Base-by-base conservation (phyloP, 345 rosid species). In the Limnanthes douglasii region DNA sequence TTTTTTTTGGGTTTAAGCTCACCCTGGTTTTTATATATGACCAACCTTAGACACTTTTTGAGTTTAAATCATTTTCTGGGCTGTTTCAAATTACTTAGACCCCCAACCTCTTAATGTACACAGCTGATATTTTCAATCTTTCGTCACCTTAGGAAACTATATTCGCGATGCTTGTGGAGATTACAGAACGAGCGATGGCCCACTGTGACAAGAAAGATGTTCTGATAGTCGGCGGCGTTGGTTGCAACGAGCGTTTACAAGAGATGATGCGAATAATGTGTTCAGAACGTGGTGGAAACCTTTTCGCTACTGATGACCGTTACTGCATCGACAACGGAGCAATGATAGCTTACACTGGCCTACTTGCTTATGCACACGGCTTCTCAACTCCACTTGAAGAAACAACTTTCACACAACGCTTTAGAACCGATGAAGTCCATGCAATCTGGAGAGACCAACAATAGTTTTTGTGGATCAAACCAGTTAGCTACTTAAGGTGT, bases 191-290 rank as follows among this genome's bases (percentile, higher is more conserved):
- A 21, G 96, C 98, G 3, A 90, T 90, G 98, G 98, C 98, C 0
- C 96, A 90, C 54, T 84, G 98, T 8, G 98, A 90, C 59, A 72
- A 58, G 64, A 84, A 69, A 47, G 96, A 90, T 18, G 68, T 90
- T 58, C 75, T 90, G 24, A 90, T 90, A 25, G 96, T 90, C 17
- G 98, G 93, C 0, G 96, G 98, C 3, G 94, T 84, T 10, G 98
- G 98, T 4, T 90, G 98, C 59, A 90, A 84, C 4, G 85, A 74
- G 74, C 78, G 94, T 1, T 64, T 90, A 59, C 98, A 84, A 35
- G 93, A 70, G 40, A 90, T 90, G 98, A 90, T 84, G 96, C 72
- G 78, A 67, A 73, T 13, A n/a, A 90, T 90, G 98, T 90, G 98
- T 27, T 56, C 64, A 0, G 96, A 84, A 53, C 68, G 96, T 8